phyloP scores from a whole-genome alignment of 345 rosid genomes.

The Passiflora organensis region DNA sequence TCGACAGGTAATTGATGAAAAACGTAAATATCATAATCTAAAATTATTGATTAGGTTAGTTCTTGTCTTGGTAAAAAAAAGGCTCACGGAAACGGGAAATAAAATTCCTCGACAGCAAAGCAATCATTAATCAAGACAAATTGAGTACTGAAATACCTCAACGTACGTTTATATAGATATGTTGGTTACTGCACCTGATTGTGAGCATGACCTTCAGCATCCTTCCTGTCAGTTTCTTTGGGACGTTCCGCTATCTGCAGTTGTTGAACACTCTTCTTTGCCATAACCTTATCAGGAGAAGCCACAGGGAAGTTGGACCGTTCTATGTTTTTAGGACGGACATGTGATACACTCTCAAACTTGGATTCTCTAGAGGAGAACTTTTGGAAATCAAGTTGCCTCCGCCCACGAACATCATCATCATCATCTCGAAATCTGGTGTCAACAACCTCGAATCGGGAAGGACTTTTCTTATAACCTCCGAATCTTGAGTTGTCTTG shows the following conservation, averaged over 20 bases:
- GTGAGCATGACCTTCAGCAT: conserved; percentile 17
- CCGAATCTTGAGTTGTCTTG: conserved; percentile 42
- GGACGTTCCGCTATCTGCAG: conserved; percentile 22
- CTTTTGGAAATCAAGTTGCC: conserved; percentile 25
- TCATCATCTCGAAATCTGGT: conserved; percentile 67
- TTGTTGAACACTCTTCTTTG: conserved; percentile 23
- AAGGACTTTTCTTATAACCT: conserved; percentile 45
- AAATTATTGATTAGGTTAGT: no score
- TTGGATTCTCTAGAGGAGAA: conserved; percentile 31
- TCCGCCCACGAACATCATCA: conserved; percentile 27
- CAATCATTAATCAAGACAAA: background rate
- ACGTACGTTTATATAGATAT: background rate
- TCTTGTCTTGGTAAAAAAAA: no score
- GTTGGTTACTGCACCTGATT: conserved; percentile 21
- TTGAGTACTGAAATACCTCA: background rate
- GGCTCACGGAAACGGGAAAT: no score
- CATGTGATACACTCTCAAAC: conserved; percentile 42
- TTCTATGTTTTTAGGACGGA: conserved; percentile 25
- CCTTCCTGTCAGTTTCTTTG: conserved; percentile 23
- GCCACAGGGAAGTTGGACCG: conserved; percentile 24
- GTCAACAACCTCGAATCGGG: conserved; percentile 77
- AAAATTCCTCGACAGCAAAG: no score
- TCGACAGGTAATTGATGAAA: no score
- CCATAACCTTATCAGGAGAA: conserved; percentile 32
- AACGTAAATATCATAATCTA: no score